Base-by-base conservation (phyloP, 345 rosid species). In the Triadica sebifera region DNA sequence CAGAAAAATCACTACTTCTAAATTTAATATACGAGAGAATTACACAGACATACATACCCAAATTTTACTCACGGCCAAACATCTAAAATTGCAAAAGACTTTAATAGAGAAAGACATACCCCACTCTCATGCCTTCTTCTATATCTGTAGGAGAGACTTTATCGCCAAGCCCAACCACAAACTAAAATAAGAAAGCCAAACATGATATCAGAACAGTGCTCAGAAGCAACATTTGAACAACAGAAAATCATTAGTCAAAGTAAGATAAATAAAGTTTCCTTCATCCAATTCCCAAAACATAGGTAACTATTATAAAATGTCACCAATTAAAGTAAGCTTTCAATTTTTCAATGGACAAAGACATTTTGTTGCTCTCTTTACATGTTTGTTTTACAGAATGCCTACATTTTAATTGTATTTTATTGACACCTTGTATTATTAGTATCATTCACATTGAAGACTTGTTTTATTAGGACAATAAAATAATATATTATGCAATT, bases 41-140 rank as follows among this genome's bases (percentile, higher is more conserved):
- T 8, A 53, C 6, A 34, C 13, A 50, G 20, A 16, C 19, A 70
- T n/a, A 3, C 16, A 1, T 29, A 37, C 17, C 12, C 22, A 46
- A 60, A 17, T 20, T 46, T 4, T 19, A 47, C 0, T 17, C 41
- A 59, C 2, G 15, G 15, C 65, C 47, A 56, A 56, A 46, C 8
- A 37, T 16, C 15, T n/a, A 11, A 70, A 25, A 63, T n/a, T 38
- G 9, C 37, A 63, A 47, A 64, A 34, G 34, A 62, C 12, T 51
- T 3, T 10, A 19, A 5, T 10, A 24, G 73, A 57, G 20, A 34
- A 13, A 29, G 74, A 84, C 89, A 58, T 84, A 95, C 99, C 99
- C 99, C 0, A 93, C 97, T 41, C 98, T 89, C 99, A 93, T 93
- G 90, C 98, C 99, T 85, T 95, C 98, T 85, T 95, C 99, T 20